Evolutionary conservation across 371 early-diverging fungal genomes (phyloP), one percentile per base, ranked within the genome.

Genomic region (Encephalitozoon cuniculi): DNA sequence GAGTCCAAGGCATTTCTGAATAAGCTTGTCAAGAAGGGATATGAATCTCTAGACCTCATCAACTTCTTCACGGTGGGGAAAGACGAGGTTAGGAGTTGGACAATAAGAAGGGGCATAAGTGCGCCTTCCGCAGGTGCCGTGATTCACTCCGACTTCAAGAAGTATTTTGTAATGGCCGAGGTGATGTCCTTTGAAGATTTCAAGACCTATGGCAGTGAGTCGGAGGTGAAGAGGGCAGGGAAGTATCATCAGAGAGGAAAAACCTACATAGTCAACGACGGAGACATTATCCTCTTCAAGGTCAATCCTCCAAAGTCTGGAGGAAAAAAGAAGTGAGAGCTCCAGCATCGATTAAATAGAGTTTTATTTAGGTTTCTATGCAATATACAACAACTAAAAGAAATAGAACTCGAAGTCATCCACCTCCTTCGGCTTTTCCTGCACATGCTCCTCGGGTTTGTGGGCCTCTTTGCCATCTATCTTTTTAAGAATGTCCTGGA

Each of bases 11-110:
- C 91, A 77, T 78, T 81, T 72, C 49, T 83, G 12, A 44, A 80
- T 15, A 93, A 93, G 87, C 91, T 96, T 75, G 91, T 96, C 74
- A 87, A 89, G 12, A 87, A 89, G 12, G 99, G 97, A 37, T 94
- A 96, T 84, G 86, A 89, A 53, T 88, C 91, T 39, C 87, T 98
- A 59, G 87, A 90, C 66, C 86, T 98, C 25, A 89, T 90, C 78
- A 94, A 94, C 86, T 97, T 90, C 87, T 98, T 97, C 85, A 98
- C 99, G 1, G 91, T 89, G 66, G 97, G 97, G 64, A 88, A 89
- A 7, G 89, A 90, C 76, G 96, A 96, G 86, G 83, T 83, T 28
- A 74, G 71, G 66, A 69, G 78, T 53, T 86, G 85, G 85, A 86
- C 80, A 12, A 81, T 85, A 39, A 88, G 94, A 72, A 90, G 90